phyloP scores from a whole-genome alignment of 2,329 filamentous ascomycete genomes.

The Aspergillus piperis region DNA sequence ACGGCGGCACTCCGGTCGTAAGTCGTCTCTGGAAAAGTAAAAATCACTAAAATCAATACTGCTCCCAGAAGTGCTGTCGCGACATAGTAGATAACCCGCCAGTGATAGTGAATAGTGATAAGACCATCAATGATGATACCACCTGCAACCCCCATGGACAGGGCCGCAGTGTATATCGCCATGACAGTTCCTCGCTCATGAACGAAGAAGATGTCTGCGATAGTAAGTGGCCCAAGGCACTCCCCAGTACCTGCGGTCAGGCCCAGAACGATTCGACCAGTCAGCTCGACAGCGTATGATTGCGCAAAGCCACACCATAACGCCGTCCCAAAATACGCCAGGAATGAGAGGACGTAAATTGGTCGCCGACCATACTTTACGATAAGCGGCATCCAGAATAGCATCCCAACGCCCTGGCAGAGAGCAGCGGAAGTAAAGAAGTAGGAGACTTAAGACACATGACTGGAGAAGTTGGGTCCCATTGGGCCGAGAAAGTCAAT shows the following conservation, averaged over 20 bases:
- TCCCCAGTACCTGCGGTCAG: slow-evolving; percentile 57
- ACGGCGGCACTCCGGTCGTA: background rate
- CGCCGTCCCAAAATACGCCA: slow-evolving; percentile 36
- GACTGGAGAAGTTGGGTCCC: background rate
- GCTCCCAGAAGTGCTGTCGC: slow-evolving; percentile 1
- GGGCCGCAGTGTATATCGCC: slow-evolving; percentile 25
- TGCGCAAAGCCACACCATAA: slow-evolving; percentile 41
- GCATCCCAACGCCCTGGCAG: slow-evolving; percentile 48
- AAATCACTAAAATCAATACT: slow-evolving; percentile 3
- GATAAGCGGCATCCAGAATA: slow-evolving; percentile 42
- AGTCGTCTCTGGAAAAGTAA: slow-evolving; percentile 11
- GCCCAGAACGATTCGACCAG: slow-evolving; percentile 34
- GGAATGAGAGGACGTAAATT: slow-evolving; percentile 16
- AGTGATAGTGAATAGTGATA: slow-evolving; percentile 36
- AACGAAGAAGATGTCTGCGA: slow-evolving; percentile 44
- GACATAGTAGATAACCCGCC: slow-evolving; percentile 32
- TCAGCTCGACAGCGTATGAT: slow-evolving; percentile 29
- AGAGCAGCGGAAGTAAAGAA: slow-evolving; percentile 57
- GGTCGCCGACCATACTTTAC: slow-evolving; percentile 41
- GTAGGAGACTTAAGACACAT: slow-evolving; percentile 43
- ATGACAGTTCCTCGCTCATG: slow-evolving; percentile 11
- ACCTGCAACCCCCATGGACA: slow-evolving; percentile 21
- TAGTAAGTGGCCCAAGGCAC: slow-evolving; percentile 50
- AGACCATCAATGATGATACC: slow-evolving; percentile 38
- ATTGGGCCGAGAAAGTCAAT: slow-evolving; percentile 50